Conservation (phyloP, 345 rosid genomes). For the Ricinus communis region DNA sequence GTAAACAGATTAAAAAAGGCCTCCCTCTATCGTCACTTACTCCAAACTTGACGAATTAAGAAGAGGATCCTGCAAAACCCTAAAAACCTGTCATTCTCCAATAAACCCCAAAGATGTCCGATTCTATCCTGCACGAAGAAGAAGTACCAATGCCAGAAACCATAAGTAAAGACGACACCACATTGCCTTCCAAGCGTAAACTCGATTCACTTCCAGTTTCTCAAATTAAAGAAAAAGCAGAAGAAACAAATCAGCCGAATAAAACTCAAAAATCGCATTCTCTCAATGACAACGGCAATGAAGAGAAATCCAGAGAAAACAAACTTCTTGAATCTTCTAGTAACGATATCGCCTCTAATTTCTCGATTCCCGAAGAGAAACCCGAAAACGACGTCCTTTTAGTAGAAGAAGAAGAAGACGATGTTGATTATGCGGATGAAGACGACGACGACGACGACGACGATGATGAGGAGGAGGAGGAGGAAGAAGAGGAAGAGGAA, state of each 20-base stretch:
- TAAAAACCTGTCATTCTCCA: constrained; percentile 3
- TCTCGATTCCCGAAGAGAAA: background rate
- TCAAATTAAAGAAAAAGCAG: constrained; percentile 14
- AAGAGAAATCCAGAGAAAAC: background rate
- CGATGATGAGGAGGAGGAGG: constrained; percentile 41
- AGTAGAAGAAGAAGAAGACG: background rate
- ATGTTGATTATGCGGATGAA: constrained; percentile 33
- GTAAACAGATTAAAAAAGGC: too few species aligned
- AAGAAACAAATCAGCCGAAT: constrained; percentile 25
- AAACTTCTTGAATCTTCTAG: background rate
- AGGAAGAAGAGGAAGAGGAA: constrained; percentile 17
- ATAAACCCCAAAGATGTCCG: constrained; percentile 12
- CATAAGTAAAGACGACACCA: constrained; percentile 39
- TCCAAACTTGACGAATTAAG: too few species aligned
- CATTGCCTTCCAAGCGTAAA: constrained; percentile 64
- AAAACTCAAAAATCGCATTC: constrained; percentile 45
- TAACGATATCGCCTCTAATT: background rate
- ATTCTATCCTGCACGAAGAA: background rate
- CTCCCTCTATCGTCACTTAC: too few species aligned
- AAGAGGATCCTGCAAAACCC: background rate
- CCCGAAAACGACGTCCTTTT: background rate
- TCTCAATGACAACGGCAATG: constrained; percentile 13
- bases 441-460: background rate
- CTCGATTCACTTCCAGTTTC: constrained; percentile 30
- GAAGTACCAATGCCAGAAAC: constrained; percentile 53